Percentiles rank a stretch among this genome's conserved stretches.
These are phyloP conservation scores for Pelargonium myrrhifolium DNA, from an alignment of 441 rosid genomes.

Conservation along the genomic window DNA sequence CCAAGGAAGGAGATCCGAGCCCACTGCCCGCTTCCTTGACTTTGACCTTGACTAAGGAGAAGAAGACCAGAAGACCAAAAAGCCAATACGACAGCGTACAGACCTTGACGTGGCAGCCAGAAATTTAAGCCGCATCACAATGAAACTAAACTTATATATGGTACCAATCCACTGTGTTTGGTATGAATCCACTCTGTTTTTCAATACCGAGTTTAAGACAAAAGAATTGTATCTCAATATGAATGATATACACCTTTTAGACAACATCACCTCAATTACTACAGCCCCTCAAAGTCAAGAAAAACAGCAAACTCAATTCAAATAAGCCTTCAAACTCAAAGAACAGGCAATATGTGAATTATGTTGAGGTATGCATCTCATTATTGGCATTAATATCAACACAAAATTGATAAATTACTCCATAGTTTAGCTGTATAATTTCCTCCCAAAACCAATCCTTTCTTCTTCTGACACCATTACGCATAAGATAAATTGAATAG, in stretches of 20 bases:
- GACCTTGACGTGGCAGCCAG: too few relatives aligned
- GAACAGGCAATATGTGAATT: background rate
- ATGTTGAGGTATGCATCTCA: too few relatives aligned
- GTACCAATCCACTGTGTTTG: background rate
- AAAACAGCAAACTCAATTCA: background rate
- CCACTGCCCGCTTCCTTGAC: too few relatives aligned
- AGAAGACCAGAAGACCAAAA: too few relatives aligned
- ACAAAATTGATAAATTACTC: background rate
- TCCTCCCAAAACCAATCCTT: background rate
- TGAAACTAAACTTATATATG: background rate
- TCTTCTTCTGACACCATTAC: background rate
- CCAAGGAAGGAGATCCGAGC: too few relatives aligned
- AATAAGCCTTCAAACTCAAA: background rate
- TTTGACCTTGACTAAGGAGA: too few relatives aligned
- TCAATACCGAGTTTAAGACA: background rate
- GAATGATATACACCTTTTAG: background rate
- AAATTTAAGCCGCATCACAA: too few relatives aligned
- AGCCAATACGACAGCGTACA: too few relatives aligned
- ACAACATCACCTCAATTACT: background rate
- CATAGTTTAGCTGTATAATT: background rate
- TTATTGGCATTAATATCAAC: too few relatives aligned
- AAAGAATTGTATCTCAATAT: background rate
- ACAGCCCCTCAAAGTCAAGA: background rate
- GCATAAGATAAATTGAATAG: too few relatives aligned
- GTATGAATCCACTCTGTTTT: background rate